Evolutionary conservation across 371 early-diverging fungal species (phyloP).

Genomic region (Mortierella polycephala): DNA sequence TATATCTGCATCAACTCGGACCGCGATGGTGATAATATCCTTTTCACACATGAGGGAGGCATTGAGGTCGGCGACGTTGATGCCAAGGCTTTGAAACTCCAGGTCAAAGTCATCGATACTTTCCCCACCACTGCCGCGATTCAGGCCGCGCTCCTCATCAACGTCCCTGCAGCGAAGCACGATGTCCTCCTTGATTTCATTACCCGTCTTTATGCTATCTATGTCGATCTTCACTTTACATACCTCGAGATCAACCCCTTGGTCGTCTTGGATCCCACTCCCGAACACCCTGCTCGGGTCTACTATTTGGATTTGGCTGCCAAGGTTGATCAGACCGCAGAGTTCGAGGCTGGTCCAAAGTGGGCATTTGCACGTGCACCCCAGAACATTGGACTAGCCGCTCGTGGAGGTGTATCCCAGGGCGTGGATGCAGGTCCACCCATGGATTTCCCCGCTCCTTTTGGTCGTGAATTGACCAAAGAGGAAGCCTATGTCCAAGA

Average conservation of each 20-base stretch:
- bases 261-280: slow-evolving; percentile 84
- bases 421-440: slow-evolving; percentile 83
- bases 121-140: slow-evolving; percentile 77
- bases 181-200: slow-evolving; percentile 92
- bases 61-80: slow-evolving; percentile 99
- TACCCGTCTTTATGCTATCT: slow-evolving; percentile 91
- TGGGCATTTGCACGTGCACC: slow-evolving; percentile 86
- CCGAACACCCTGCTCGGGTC: slow-evolving; percentile 71
- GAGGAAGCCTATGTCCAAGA: slow-evolving; percentile 98
- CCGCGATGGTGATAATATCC: slow-evolving; percentile 94
- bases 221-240: slow-evolving; percentile 95
- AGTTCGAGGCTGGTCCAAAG: slow-evolving; percentile 94
- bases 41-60: slow-evolving; percentile 98
- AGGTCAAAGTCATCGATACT: slow-evolving; percentile 74
- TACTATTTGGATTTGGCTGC: slow-evolving; percentile 96
- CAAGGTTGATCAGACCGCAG: slow-evolving; percentile 98
- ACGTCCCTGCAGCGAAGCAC: slow-evolving; percentile 78
- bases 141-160: slow-evolving; percentile 69
- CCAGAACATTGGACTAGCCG: slow-evolving; percentile 63
- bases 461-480: slow-evolving; percentile 94
- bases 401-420: slow-evolving; percentile 7
- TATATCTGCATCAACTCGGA: slow-evolving; percentile 96
- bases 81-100: slow-evolving; percentile 89
- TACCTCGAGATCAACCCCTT: slow-evolving; percentile 99
- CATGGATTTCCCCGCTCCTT: slow-evolving; percentile 98